phyloP scores from a whole-genome alignment of 176 grass and related monocot genomes.

The Carex parvula region DNA sequence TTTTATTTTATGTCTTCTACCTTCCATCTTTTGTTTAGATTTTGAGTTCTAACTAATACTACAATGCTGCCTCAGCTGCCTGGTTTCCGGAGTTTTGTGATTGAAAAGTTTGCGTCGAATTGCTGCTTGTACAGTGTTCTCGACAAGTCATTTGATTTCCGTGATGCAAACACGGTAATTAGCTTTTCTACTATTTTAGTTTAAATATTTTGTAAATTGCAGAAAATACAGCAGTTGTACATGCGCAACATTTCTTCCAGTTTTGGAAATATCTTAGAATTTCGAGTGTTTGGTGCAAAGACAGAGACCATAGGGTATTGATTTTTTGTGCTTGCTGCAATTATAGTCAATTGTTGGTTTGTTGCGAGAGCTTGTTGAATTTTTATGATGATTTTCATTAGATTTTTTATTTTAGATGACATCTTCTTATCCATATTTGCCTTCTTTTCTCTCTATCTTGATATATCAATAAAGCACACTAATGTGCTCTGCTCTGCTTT shows the following conservation, averaged over 20 bases:
- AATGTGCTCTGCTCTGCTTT: slow-evolving; percentile 27
- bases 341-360: neutral
- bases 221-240: neutral
- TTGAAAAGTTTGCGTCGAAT: slow-evolving; percentile 70
- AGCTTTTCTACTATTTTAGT: neutral
- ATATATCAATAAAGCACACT: neutral
- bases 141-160: slow-evolving; percentile 90
- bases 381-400: neutral
- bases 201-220: slow-evolving; percentile 21
- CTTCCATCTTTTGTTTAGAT: slow-evolving; percentile 16
- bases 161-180: slow-evolving; percentile 84
- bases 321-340: neutral
- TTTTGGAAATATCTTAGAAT: neutral
- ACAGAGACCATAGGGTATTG: neutral
- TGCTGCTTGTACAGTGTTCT: slow-evolving; percentile 94
- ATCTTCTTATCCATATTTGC: neutral
- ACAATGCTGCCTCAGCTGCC: slow-evolving; percentile 51
- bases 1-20: slow-evolving; percentile 8
- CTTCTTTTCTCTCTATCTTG: neutral
- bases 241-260: neutral
- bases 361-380: neutral
- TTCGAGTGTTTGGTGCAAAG: neutral
- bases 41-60: slow-evolving; percentile 22
- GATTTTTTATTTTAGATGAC: neutral
- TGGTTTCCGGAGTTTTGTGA: slow-evolving; percentile 87